These are phyloP conservation scores for Aspergillus indologenus DNA, from an alignment of 495 filamentous ascomycete genomes.

Conservation along the genomic window DNA sequence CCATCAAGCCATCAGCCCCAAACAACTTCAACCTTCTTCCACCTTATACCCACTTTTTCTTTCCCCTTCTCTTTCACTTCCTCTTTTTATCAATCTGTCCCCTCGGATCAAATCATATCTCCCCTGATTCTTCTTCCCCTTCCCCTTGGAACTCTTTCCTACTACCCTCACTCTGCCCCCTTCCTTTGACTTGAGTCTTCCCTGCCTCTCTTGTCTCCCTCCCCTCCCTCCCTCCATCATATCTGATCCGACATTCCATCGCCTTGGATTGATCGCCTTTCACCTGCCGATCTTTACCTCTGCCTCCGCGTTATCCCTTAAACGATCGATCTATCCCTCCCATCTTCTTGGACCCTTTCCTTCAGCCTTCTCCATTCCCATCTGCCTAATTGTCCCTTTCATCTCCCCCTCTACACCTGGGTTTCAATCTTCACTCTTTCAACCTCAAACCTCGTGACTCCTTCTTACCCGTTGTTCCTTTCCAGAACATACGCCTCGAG, in stretches of 20 bases:
- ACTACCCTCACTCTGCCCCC: conserved; percentile 2
- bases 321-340: conserved; percentile 16
- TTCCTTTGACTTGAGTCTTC: not conserved
- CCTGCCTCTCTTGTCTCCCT: conserved; percentile 3
- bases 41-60: not conserved
- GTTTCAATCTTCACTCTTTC: conserved; percentile 7
- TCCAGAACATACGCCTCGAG: conserved; percentile 3
- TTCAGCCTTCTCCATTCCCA: not conserved
- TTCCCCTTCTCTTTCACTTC: conserved; percentile 7
- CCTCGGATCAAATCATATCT: not conserved
- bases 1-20: not conserved
- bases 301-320: conserved; percentile 2
- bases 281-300: conserved; percentile 19
- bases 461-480: conserved; percentile 10
- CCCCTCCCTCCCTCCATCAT: conserved; percentile 15
- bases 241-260: conserved; percentile 26
- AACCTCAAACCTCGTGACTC: conserved; percentile 6
- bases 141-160: conserved; percentile 1
- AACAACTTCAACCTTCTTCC: conserved; percentile 21
- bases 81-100: conserved; percentile 5
- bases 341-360: conserved; percentile 10
- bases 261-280: conserved; percentile 19
- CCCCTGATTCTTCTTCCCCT: conserved; percentile 1
- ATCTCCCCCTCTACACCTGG: conserved; percentile 12
- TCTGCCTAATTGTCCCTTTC: conserved; percentile 4